These are phyloP conservation scores for Pestalotiopsis sp. DNA, from an alignment of 2,329 filamentous ascomycete genomes.

Conservation along the genomic window DNA sequence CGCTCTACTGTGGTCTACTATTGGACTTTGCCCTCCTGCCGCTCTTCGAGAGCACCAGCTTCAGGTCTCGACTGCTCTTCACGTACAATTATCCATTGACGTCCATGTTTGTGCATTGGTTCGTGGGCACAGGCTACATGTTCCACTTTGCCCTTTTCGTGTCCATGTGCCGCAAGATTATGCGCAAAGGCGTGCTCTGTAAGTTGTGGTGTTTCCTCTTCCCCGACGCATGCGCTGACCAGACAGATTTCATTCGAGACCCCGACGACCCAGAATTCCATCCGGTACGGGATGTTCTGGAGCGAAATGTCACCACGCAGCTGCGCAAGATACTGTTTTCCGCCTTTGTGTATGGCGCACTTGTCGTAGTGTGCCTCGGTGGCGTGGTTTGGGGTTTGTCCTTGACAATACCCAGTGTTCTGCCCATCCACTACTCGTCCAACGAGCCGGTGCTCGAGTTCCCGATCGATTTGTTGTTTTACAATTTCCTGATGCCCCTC, in stretches of 20 bases:
- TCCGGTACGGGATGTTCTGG: conserved; percentile 92
- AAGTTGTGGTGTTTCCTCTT: conserved; percentile 38
- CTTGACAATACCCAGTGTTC: conserved; percentile 64
- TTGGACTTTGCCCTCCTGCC: conserved; percentile 87
- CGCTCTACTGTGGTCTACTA: conserved; percentile 89
- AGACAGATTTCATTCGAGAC: conserved; percentile 87
- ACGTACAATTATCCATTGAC: conserved; percentile 79
- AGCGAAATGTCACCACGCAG: conserved; percentile 88
- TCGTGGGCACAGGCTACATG: conserved; percentile 98
- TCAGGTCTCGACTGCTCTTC: conserved; percentile 77
- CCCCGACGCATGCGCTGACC: neutral
- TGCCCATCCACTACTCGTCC: conserved; percentile 92
- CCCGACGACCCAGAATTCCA: conserved; percentile 98
- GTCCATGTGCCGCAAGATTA: conserved; percentile 97
- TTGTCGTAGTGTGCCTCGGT: conserved; percentile 90
- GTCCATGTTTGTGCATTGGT: conserved; percentile 97
- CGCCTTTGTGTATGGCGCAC: conserved; percentile 88
- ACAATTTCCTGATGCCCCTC: conserved; percentile 93
- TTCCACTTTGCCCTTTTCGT: conserved; percentile 99
- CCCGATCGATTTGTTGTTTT: conserved; percentile 89
- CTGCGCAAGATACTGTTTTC: conserved; percentile 95
- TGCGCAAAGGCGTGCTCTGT: conserved; percentile 92
- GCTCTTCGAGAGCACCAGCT: conserved; percentile 78
- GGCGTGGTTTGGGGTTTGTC: conserved; percentile 93
- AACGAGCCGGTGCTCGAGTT: conserved; percentile 93